These are phyloP conservation scores for Suillus ampliporus DNA, from an alignment of 768 basidiomycete species.

Conservation along the genomic window DNA sequence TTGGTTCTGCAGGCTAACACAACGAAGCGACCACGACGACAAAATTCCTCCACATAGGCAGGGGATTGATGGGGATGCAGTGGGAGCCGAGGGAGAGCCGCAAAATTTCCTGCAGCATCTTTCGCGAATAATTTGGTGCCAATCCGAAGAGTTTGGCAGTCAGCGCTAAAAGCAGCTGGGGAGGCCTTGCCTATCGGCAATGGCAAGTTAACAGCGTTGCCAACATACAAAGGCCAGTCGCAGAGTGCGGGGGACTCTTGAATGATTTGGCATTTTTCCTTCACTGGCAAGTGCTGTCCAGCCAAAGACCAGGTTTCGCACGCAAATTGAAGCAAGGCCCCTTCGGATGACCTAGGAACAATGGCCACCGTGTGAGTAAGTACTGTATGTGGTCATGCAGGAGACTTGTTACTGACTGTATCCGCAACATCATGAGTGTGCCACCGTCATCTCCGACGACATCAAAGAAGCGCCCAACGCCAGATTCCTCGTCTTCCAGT, in stretches of 20 bases:
- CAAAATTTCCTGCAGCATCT: background rate
- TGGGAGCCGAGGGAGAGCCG: background rate
- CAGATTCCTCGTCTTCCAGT: background rate
- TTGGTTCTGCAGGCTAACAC: background rate
- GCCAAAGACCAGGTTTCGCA: background rate
- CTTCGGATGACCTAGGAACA: background rate
- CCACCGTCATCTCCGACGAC: background rate
- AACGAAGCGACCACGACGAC: conserved; percentile 1
- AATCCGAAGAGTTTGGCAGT: conserved; percentile 5
- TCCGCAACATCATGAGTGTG: background rate
- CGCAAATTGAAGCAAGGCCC: background rate
- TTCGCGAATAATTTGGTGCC: background rate
- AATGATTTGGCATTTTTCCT: background rate
- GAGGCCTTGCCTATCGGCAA: background rate
- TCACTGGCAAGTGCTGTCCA: background rate
- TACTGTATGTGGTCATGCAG: background rate
- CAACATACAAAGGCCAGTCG: background rate
- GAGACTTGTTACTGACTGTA: conserved; percentile 3
- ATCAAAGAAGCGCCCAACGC: background rate
- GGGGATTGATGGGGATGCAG: background rate
- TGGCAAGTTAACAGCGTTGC: background rate
- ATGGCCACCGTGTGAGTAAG: background rate
- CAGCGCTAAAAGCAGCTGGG: background rate
- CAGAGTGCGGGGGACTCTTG: background rate
- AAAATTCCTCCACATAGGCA: background rate